phyloP scores from a whole-genome alignment of 805 yeast species.

The Wickerhamomyces alni region DNA sequence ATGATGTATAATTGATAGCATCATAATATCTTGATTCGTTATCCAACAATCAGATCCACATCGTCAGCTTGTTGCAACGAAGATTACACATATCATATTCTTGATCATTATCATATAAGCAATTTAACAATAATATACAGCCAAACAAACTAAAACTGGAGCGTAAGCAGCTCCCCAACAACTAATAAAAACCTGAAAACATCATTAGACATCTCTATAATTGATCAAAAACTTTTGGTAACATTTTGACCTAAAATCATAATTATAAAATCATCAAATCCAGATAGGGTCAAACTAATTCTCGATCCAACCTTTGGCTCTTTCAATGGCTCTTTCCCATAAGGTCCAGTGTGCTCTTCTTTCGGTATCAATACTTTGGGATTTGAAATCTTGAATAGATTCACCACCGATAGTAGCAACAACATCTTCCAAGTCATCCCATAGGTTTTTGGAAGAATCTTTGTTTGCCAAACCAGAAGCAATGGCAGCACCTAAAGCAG shows the following conservation, averaged over 20 bases:
- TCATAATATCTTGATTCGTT: too few species aligned
- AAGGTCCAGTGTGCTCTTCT: slow-evolving; percentile 61
- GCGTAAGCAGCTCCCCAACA: neutral
- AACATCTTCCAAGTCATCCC: slow-evolving; percentile 74
- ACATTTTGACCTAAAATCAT: neutral
- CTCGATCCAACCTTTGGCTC: slow-evolving; percentile 75
- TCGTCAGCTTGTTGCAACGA: too few species aligned
- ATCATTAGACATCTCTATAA: neutral
- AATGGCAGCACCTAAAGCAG: slow-evolving; percentile 94
- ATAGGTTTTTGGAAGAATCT: slow-evolving; percentile 52
- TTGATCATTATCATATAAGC: too few species aligned
- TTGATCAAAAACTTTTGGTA: neutral
- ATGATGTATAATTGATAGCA: too few species aligned
- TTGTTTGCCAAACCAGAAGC: slow-evolving; percentile 74
- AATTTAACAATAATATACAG: neutral
- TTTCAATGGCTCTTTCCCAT: slow-evolving; percentile 83
- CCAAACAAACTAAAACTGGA: neutral
- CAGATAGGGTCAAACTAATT: slow-evolving; percentile 1
- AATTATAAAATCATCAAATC: neutral
- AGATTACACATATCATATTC: too few species aligned
- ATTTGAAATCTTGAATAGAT: slow-evolving; percentile 27
- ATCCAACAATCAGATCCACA: too few species aligned
- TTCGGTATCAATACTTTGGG: slow-evolving; percentile 45
- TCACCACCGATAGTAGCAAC: slow-evolving; percentile 32
- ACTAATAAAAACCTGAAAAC: neutral